A percentile compares a stretch with the other conserved stretches of the same genome.
These are phyloP conservation scores for Globisporangium recalcitrans DNA, from an alignment of 352 stramenopile species.

Conservation along the genomic window DNA sequence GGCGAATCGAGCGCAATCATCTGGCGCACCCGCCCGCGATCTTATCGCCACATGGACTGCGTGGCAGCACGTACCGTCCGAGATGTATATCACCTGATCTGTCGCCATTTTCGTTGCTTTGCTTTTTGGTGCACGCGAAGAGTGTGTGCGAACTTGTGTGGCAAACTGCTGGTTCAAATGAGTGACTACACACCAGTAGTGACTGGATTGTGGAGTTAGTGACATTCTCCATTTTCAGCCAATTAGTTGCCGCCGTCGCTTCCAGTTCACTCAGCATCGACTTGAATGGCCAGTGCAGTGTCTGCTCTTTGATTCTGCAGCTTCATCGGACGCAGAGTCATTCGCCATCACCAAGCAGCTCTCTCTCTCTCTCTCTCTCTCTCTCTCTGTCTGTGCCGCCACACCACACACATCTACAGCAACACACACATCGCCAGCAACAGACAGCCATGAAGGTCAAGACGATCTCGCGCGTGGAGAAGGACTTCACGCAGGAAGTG, in stretches of 20 bases:
- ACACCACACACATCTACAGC: background rate
- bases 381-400: background rate
- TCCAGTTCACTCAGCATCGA: no score
- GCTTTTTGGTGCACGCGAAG: background rate
- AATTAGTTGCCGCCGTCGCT: background rate
- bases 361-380: background rate
- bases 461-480: conserved; percentile 94
- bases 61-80: conserved; percentile 29
- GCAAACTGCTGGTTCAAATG: conserved; percentile 4
- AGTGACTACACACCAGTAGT: background rate
- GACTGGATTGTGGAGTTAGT: background rate
- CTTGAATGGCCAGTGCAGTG: conserved; percentile 8
- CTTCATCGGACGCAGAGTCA: conserved; percentile 3
- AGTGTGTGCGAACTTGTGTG: background rate
- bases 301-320: background rate
- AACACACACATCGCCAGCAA: conserved; percentile 2
- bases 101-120: conserved; percentile 7
- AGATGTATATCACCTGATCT: conserved; percentile 43
- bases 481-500: conserved; percentile 93
- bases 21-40: background rate
- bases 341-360: conserved; percentile 2
- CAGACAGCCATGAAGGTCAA: conserved; percentile 96
- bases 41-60: background rate
- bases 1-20: background rate
- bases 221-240: background rate